These are phyloP conservation scores for Tricholoma sp. DNA, from an alignment of 768 basidiomycete species.

Conservation along the genomic window DNA sequence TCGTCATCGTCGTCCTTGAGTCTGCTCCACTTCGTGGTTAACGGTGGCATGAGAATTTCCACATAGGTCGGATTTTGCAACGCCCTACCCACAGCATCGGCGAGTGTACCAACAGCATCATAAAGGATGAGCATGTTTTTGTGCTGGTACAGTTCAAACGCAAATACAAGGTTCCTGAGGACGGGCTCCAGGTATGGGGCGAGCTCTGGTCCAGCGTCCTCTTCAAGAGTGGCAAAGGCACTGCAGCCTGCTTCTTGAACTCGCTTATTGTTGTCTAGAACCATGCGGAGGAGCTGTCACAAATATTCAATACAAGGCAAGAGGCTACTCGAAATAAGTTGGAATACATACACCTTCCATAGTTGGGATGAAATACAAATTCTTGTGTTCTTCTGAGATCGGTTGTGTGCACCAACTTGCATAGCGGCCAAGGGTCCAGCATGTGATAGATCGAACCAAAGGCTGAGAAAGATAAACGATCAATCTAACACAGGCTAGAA, in stretches of 20 bases:
- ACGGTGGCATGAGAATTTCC: slow-evolving; percentile 94
- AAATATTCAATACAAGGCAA: neutral
- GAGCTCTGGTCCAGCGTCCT: slow-evolving; percentile 88
- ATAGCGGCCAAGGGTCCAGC: slow-evolving; percentile 99
- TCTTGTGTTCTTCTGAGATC: slow-evolving; percentile 82
- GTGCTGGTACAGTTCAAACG: slow-evolving; percentile 98
- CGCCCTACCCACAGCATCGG: slow-evolving; percentile 90
- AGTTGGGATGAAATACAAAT: slow-evolving; percentile 88
- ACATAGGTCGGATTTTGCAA: slow-evolving; percentile 83
- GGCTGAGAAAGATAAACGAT: slow-evolving; percentile 48
- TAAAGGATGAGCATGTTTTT: slow-evolving; percentile 99
- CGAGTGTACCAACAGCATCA: slow-evolving; percentile 97
- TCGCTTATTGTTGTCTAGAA: slow-evolving; percentile 96
- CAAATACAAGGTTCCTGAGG: slow-evolving; percentile 88
- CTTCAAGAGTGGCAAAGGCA: slow-evolving; percentile 97
- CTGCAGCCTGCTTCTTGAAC: slow-evolving; percentile 99
- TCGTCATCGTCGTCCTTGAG: slow-evolving; percentile 89
- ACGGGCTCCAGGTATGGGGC: slow-evolving; percentile 95
- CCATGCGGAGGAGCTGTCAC: slow-evolving; percentile 90
- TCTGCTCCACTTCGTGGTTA: slow-evolving; percentile 86
- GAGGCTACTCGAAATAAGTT: slow-evolving; percentile 1
- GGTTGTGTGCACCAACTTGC: slow-evolving; percentile 95
- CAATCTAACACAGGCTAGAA: neutral
- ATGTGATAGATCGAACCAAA: slow-evolving; percentile 95
- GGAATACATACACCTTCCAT: slow-evolving; percentile 81